Base-by-base conservation (phyloP, 192 early-diverging fungal species). In the Mortierella claussenii region DNA sequence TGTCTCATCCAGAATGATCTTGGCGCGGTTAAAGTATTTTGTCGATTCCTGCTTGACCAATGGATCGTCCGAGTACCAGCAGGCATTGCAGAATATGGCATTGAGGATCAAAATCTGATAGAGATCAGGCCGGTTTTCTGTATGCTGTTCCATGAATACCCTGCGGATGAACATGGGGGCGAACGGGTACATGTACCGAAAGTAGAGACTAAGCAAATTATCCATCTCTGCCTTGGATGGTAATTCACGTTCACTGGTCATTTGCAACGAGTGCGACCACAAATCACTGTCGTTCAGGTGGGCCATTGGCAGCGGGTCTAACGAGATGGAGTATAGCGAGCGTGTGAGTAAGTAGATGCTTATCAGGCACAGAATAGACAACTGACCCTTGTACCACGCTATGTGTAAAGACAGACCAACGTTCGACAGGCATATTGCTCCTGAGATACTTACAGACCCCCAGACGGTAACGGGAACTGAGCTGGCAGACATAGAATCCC, bases 401-500 rank as follows among this genome's bases (percentile, higher is more conserved):
- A 44, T 27, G 8, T 53, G 15, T 28, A 31, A 53, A 32, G 3
- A 32, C 6, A 30, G 1, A 12, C 2, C 18, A 53, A 6, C 50
- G n/a, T n/a, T n/a, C n/a, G n/a, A n/a, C n/a, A n/a, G n/a, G n/a
- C n/a, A n/a, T n/a, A n/a, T n/a, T n/a, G n/a, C n/a, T n/a, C n/a
- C 18, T 20, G 18, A 23, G 27, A 28, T 15, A 67, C 73, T 66
- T 76, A 76, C 73, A 76, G 28, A 69, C 68, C 18, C 85, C 86
- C 51, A 86, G 64, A 20, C 88, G 87, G 49, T 82, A 89, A 13
- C 69, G 74, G 23, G 87, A 71, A 53, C 86, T 91, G 57, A 88
- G 86, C 61, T 88, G 88, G 43, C 92, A 82, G 15, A 94, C 79
- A 79, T 91, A 91, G 68, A 90, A 86, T 9, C 92, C 92, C 26